A percentile compares a stretch with the other conserved stretches of the same genome.
phyloP scores from a whole-genome alignment of 257 asterid species.

The Knoxia roxburghii region DNA sequence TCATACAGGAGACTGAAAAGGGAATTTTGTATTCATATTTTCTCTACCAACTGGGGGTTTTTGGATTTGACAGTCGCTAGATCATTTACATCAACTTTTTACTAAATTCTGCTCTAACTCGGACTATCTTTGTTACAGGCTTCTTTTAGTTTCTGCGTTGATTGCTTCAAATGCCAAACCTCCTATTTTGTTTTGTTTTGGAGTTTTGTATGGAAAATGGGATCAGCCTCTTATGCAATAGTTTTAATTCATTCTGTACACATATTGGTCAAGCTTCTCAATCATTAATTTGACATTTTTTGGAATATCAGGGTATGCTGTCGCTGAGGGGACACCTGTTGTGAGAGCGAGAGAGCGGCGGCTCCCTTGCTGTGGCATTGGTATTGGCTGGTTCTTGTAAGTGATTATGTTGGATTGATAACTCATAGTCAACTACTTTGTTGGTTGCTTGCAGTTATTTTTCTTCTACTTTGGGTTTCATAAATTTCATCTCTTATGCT shows the following conservation, averaged over 20 bases:
- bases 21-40: neutral
- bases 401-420: constrained; percentile 5
- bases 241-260: neutral
- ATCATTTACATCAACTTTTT: neutral
- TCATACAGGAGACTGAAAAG: neutral
- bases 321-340: constrained; percentile 68
- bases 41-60: too few species aligned
- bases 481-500: neutral
- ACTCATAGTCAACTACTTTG: neutral
- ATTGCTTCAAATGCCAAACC: neutral
- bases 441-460: neutral
- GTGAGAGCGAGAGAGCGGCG: constrained; percentile 47
- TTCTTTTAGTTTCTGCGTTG: neutral
- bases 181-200: neutral
- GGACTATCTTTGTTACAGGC: neutral
- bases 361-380: constrained; percentile 81
- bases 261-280: neutral
- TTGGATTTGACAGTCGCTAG: neutral
- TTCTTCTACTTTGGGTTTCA: neutral
- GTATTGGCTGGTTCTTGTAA: constrained; percentile 86
- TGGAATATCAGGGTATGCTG: constrained; percentile 20
- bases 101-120: neutral
- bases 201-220: neutral
- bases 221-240: neutral
- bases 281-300: neutral